These are phyloP conservation scores for Salix arbutifolia DNA, from an alignment of 345 rosid genomes.

Conservation along the genomic window DNA sequence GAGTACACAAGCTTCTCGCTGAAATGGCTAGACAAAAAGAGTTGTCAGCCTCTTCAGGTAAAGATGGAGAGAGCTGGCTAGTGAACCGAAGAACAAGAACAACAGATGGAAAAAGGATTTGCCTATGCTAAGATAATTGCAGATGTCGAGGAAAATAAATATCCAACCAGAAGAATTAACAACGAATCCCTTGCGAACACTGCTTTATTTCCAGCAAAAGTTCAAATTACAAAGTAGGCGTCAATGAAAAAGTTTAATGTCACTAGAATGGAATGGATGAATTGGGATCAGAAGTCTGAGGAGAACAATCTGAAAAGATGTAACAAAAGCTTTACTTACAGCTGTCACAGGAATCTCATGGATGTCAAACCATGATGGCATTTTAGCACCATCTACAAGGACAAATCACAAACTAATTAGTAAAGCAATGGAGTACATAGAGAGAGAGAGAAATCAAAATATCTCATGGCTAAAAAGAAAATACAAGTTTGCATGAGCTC, in stretches of 20 bases:
- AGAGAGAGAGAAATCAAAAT: background rate
- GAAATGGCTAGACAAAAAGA: background rate
- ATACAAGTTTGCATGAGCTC: background rate
- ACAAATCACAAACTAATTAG: slow-evolving; percentile 4
- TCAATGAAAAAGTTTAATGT: background rate
- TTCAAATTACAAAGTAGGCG: too few relatives aligned
- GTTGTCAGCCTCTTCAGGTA: background rate
- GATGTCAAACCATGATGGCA: slow-evolving; percentile 96
- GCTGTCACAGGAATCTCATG: slow-evolving; percentile 79
- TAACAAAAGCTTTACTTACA: slow-evolving; percentile 35
- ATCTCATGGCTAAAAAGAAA: background rate
- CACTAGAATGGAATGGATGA: background rate
- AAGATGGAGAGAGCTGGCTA: background rate
- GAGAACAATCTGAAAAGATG: background rate
- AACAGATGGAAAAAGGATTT: too few relatives aligned
- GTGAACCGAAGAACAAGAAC: background rate
- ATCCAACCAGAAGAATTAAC: background rate
- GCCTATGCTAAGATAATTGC: background rate
- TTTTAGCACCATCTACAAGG: slow-evolving; percentile 68
- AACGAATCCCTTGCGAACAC: background rate
- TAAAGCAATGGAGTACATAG: background rate
- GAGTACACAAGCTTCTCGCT: background rate
- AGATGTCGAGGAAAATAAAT: too few relatives aligned
- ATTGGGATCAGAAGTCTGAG: background rate
- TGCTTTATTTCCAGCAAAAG: background rate